These are phyloP conservation scores for Pseudonitzschia multiseries DNA, from an alignment of 108 stramenopile genomes.

Conservation along the genomic window DNA sequence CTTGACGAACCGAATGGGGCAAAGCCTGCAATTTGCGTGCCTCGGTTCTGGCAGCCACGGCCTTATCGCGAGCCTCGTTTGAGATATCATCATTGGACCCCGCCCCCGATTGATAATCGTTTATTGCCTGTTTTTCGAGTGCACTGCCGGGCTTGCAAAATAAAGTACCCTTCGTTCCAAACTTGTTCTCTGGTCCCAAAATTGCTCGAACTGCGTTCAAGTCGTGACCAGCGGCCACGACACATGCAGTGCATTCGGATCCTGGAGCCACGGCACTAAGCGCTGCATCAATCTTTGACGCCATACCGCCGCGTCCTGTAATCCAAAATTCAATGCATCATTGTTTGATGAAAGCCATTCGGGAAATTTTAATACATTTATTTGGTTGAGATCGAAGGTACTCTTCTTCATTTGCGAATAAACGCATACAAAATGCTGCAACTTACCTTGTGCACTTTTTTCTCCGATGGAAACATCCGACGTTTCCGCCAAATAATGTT, in stretches of 20 bases:
- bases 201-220: conserved; percentile 79
- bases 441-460: conserved; percentile 79
- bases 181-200: conserved; percentile 40
- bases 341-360: no score
- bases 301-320: conserved; percentile 86
- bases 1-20: conserved; percentile 64
- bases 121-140: conserved; percentile 73
- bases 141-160: conserved; percentile 76
- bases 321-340: background rate
- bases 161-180: conserved; percentile 64
- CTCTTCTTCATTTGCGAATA: background rate
- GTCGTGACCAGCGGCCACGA: conserved; percentile 86
- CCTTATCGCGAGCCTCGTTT: conserved; percentile 62
- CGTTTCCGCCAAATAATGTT: conserved; percentile 49
- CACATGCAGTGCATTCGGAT: conserved; percentile 71
- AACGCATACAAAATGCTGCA: background rate
- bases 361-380: no score
- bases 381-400: background rate
- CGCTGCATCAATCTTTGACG: conserved; percentile 91
- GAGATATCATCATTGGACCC: conserved; percentile 40
- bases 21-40: conserved; percentile 83
- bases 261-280: conserved; percentile 76
- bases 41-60: conserved; percentile 65
- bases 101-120: conserved; percentile 49
- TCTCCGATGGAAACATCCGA: conserved; percentile 80